Base-by-base conservation (phyloP, 2,329 filamentous ascomycete genomes). In the Dothideomycetidae sp. region DNA sequence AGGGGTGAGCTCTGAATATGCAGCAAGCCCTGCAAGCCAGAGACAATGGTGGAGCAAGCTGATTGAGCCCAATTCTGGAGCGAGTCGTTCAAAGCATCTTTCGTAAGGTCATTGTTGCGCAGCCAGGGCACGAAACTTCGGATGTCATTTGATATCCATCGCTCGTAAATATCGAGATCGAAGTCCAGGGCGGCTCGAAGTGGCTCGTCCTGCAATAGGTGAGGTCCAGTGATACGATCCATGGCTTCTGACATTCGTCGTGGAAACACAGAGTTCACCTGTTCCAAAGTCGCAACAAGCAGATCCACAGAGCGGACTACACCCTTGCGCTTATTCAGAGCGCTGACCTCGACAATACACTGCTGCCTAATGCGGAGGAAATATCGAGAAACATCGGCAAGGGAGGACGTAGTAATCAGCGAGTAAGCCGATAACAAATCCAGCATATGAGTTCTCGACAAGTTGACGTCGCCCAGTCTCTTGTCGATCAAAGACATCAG, bases 81-180 rank as follows among this genome's bases (percentile, higher is more conserved):
- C 13, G 50, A 58, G 40, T 62, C 57, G 4, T 56, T 33, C 1
- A 53, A 61, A 12, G 66, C 61, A 2, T 53, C 39, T 18, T 52
- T 44, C 15, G 59, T 51, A 4, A 68, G 48, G 46, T 90, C 81
- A 46, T 86, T 82, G 48, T 92, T 77, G 18, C 81, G 75, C 23
- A 92, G 81, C 61, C 84, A 93, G 0, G 86, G 86, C 1, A 77
- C 88, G 53, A 92, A 94, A 46, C 79, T 80, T 32, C 73, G 73
- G 29, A 93, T 81, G 42, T 92, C 83, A 5, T 85, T 75, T 12
- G 80, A 71, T 44, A 90, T 81, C 81, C 85, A 93, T 13, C 70
- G 69, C 45, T 78, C 74, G 50, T 83, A 75, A 7, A 90, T 61
- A 51, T 93, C 84, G 16, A 94, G 61, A 23, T 81, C 73, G 10